Percentiles rank a stretch among this genome's conserved stretches.
phyloP scores from a whole-genome alignment of 306 rosid genomes.

The Quillaja saponaria region DNA sequence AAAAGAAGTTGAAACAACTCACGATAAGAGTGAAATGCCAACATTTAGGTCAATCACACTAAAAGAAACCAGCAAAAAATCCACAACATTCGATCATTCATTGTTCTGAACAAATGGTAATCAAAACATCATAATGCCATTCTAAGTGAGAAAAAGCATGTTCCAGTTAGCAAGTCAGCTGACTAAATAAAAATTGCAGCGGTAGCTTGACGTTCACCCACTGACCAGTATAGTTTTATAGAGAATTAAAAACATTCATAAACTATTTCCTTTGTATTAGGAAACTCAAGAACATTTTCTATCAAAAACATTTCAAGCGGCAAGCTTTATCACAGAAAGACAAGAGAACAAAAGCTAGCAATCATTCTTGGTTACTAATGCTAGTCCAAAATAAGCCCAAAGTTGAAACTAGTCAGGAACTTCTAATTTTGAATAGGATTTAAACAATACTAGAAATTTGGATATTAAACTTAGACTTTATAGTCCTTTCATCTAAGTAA shows the following conservation, averaged over 20 bases:
- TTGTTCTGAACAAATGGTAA: neutral
- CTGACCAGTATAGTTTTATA: too few species aligned
- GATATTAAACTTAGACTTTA: neutral
- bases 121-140: neutral
- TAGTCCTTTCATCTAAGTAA: neutral
- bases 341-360: too few species aligned
- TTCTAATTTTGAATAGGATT: neutral
- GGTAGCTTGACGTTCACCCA: neutral
- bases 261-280: too few species aligned
- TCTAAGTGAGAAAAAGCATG: neutral
- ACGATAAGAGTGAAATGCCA: constrained; percentile 80
- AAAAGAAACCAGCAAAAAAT: constrained; percentile 70
- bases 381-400: too few species aligned
- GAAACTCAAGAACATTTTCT: too few species aligned
- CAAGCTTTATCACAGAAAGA: too few species aligned
- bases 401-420: too few species aligned
- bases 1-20: constrained; percentile 30
- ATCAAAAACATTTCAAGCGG: too few species aligned
- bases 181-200: neutral
- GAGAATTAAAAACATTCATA: too few species aligned
- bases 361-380: too few species aligned
- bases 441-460: neutral
- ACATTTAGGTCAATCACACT: constrained; percentile 74
- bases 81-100: constrained; percentile 3
- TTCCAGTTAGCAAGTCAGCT: neutral